Conservation (phyloP, 768 basidiomycete species). For the Russula earlei region DNA sequence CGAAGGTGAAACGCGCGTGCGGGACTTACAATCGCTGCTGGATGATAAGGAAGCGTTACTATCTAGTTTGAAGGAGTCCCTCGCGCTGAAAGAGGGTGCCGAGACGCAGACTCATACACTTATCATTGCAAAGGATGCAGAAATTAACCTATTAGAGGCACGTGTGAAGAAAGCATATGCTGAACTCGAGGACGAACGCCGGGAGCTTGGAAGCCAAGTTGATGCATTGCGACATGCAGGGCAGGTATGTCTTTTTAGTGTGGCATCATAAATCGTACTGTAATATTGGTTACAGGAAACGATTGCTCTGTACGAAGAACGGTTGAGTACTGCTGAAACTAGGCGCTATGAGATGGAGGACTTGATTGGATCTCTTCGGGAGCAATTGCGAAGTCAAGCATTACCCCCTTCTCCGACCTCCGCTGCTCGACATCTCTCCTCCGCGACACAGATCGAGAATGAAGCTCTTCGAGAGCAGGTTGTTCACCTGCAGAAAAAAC, state of each 20-base stretch:
- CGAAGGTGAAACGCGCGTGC: constrained; percentile 36
- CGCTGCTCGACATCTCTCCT: constrained; percentile 36
- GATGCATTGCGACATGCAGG: constrained; percentile 84
- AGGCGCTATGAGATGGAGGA: constrained; percentile 74
- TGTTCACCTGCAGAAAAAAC: constrained; percentile 74
- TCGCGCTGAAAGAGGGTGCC: constrained; percentile 42
- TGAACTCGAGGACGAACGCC: constrained; percentile 49
- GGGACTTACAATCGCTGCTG: constrained; percentile 37
- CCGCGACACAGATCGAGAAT: constrained; percentile 90
- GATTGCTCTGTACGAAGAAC: constrained; percentile 90
- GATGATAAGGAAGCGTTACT: constrained; percentile 37
- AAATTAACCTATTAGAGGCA: constrained; percentile 46
- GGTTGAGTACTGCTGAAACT: constrained; percentile 58
- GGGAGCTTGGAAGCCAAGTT: constrained; percentile 61
- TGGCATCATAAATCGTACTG: background rate
- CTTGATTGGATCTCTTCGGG: constrained; percentile 48
- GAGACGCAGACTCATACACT: constrained; percentile 41
- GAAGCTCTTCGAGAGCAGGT: constrained; percentile 86
- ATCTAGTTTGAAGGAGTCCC: constrained; percentile 40
- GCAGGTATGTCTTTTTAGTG: constrained; percentile 44
- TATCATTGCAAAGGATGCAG: constrained; percentile 48
- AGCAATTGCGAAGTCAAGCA: constrained; percentile 30
- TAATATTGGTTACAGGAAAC: constrained; percentile 54
- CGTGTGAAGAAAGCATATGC: constrained; percentile 36
- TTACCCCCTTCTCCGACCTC: constrained; percentile 30